Base-by-base conservation (phyloP, 2,329 filamentous ascomycete genomes). In the Ceratocystis harringtonii region DNA sequence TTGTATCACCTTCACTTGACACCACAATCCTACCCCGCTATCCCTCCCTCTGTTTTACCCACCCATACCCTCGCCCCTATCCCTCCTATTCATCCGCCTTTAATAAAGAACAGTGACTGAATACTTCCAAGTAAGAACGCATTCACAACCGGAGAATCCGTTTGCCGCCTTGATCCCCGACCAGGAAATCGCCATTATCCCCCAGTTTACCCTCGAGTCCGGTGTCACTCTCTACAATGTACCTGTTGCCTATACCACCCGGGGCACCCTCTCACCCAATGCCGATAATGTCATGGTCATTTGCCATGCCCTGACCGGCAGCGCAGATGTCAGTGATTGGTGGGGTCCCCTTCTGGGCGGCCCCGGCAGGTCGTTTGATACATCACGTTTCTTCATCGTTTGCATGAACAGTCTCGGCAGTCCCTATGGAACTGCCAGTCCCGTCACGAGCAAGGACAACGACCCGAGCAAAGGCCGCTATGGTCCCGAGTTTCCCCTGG, bases 401-500 rank as follows among this genome's bases (percentile, higher is more conserved):
- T 94, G 89, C 75, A 86, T 92, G 79, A 94, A 94, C 77, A 90
- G 88, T 73, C 75, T 92, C 61, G 90, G 90, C 58, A 92, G 88
- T 71, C 90, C 90, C 0, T 95, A 95, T 72, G 90, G 90, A 36
- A 90, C 87, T 66, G 89, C 88, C n/a, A 92, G 89, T 73, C 89
- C 90, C 0, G 89, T 92, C 64, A 99, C 94, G 1, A 86, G 86
- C 70, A 95, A 90, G 74, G 87, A 96, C 72, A 91, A 91, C 15
- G 84, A 95, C 70, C 77, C 81, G 17, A 79, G 78, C 63, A 85
- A 89, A 68, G 91, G 84, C 19, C 83, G 83, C 70, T 99, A 99
- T 72, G 94, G 94, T 0, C 94, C 94, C 1, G 94, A 99, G 72
- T 99, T 99, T 70, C 94, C 94, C 60, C 78, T 99, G 69, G 96